Percentiles rank a stretch among this genome's conserved stretches.
phyloP scores from a whole-genome alignment of 371 early-diverging fungal genomes.

The Mortierella sp. region DNA sequence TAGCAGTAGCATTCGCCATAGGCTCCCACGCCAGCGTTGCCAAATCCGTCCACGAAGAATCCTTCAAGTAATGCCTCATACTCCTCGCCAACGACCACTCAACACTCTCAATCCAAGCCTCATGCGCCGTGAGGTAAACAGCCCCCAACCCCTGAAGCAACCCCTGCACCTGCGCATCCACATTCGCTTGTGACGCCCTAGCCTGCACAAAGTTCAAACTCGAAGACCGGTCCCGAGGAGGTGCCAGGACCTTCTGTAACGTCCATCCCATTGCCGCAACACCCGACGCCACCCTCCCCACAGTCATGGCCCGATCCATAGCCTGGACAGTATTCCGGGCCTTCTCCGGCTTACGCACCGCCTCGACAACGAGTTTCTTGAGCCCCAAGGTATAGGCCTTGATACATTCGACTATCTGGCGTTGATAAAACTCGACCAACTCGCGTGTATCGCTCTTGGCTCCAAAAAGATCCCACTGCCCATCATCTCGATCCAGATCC shows the following conservation, averaged over 20 bases:
- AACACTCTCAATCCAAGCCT: constrained; percentile 60
- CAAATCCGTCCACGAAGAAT: constrained; percentile 52
- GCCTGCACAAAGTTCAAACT: constrained; percentile 33
- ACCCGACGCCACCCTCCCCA: constrained; percentile 41
- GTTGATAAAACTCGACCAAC: constrained; percentile 40
- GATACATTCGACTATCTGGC: constrained; percentile 35
- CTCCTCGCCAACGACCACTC: constrained; percentile 32
- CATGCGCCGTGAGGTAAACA: constrained; percentile 57
- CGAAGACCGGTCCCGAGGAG: constrained; percentile 16
- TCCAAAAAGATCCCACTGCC: constrained; percentile 34
- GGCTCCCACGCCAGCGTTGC: constrained; percentile 54
- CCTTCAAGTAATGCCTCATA: constrained; percentile 29
- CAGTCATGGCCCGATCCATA: constrained; percentile 49
- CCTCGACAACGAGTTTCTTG: constrained; percentile 40
- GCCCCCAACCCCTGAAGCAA: constrained; percentile 18
- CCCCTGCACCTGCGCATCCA: constrained; percentile 29
- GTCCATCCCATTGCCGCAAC: constrained; percentile 29
- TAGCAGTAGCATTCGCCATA: constrained; percentile 21
- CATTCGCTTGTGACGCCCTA: constrained; percentile 32
- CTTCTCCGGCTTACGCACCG: constrained; percentile 46
- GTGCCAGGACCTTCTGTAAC: constrained; percentile 27
- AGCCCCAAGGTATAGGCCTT: constrained; percentile 31
- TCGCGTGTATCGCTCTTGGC: constrained; percentile 25
- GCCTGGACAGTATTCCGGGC: constrained; percentile 44
- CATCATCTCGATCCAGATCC: constrained; percentile 16